Evolutionary conservation across 176 grass and related monocot species (phyloP), one percentile per base, ranked within the genome.

Genomic region (Lolium perenne): DNA sequence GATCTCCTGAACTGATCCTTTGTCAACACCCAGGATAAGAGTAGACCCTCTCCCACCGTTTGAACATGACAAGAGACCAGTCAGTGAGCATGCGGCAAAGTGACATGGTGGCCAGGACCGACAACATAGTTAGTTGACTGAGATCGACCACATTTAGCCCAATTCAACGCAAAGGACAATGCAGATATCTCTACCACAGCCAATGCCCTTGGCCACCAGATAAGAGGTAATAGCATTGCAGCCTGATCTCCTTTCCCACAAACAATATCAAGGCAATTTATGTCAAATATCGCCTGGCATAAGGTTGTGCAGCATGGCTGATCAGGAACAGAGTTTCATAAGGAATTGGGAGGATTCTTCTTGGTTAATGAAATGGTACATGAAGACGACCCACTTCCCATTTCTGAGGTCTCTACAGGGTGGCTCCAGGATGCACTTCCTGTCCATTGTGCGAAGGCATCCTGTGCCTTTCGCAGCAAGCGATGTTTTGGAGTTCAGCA

Each of bases 201-300:
- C 17, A 12, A 78, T 2, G 5, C 2, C 3, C 55, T 56, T 12
- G 5, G 18, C 45, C n/a, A 74, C 7, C 72, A 53, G 72, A 75
- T 75, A 15, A 17, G 46, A 47, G 46, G 51, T 55, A 55, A 55
- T 17, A 55, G 15, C 51, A 55, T 55, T 13, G 8, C 23, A 8
- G 72, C 10, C 76, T 59, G 54, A 40, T 21, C 76, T 59, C 1
- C 26, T 38, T 59, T 56, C 54, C 32, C 18, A 38, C 41, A 41
- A 77, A 59, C 5, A 38, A 78, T 22, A 79, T 8, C 54, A 79
- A 61, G 38, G 8, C 67, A 70, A n/a, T n/a, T 41, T 41, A 70
- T 70, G 38, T 70, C 65, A 70, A 70, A 70, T 43, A 20, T 38
- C 1, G 38, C 8, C 3, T 40, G 17, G 67, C 10, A 62, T 10